phyloP scores from a whole-genome alignment of 2,329 filamentous ascomycete genomes.

The Lasiodiplodia gonubiensis region DNA sequence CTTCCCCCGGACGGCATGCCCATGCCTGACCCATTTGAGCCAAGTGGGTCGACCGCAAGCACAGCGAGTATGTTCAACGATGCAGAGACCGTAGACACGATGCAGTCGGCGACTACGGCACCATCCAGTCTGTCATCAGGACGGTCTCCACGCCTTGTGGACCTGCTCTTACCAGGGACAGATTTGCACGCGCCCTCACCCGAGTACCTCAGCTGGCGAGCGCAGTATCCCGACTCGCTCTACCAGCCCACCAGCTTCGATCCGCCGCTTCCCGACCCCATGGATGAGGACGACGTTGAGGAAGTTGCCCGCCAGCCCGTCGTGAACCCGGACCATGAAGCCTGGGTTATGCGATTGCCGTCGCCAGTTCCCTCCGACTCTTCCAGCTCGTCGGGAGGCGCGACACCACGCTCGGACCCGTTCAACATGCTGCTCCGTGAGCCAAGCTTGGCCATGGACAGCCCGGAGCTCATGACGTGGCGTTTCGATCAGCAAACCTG shows the following conservation, averaged over 20 bases:
- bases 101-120: slow-evolving; percentile 38
- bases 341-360: slow-evolving; percentile 47
- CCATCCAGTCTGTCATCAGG: slow-evolving; percentile 49
- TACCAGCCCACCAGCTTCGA: slow-evolving; percentile 42
- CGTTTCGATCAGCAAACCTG: slow-evolving; percentile 71
- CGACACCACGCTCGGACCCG: slow-evolving; percentile 25
- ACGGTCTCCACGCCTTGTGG: slow-evolving; percentile 55
- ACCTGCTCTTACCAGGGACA: slow-evolving; percentile 56
- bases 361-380: slow-evolving; percentile 46
- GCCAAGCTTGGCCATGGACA: slow-evolving; percentile 57
- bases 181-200: slow-evolving; percentile 52
- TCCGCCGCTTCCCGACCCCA: slow-evolving; percentile 36
- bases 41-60: slow-evolving; percentile 40
- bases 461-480: slow-evolving; percentile 66
- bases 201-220: slow-evolving; percentile 42
- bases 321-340: slow-evolving; percentile 38
- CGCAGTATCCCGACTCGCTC: slow-evolving; percentile 43
- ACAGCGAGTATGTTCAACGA: slow-evolving; percentile 48
- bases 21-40: slow-evolving; percentile 40
- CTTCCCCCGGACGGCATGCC: slow-evolving; percentile 38
- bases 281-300: slow-evolving; percentile 56
- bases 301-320: slow-evolving; percentile 57
- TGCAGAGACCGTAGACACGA: slow-evolving; percentile 38
- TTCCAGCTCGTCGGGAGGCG: slow-evolving; percentile 40
- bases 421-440: slow-evolving; percentile 49